These are phyloP conservation scores for Russula foetens DNA, from an alignment of 768 basidiomycete genomes.

Conservation along the genomic window DNA sequence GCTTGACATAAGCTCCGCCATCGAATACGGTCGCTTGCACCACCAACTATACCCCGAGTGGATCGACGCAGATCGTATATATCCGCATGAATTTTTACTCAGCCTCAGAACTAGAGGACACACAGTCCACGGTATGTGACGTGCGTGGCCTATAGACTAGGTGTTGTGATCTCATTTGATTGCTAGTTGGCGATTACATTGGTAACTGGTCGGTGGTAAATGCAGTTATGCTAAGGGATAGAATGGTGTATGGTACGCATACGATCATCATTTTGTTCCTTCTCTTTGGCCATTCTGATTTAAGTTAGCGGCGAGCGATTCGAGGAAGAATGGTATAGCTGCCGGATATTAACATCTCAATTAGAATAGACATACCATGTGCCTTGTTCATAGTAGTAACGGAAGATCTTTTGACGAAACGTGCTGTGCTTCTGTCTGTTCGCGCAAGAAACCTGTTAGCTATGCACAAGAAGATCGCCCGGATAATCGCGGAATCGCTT, in stretches of 20 bases:
- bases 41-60: constrained; percentile 70
- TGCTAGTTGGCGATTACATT: constrained; percentile 53
- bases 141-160: constrained; percentile 30
- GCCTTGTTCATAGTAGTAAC: neutral
- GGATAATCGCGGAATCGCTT: neutral
- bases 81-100: constrained; percentile 47
- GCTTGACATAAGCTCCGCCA: constrained; percentile 65
- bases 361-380: neutral
- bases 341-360: constrained; percentile 55
- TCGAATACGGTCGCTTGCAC: constrained; percentile 82
- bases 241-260: constrained; percentile 53
- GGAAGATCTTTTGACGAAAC: neutral
- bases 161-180: neutral
- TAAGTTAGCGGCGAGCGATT: constrained; percentile 72
- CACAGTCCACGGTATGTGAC: constrained; percentile 50
- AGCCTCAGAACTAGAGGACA: constrained; percentile 59
- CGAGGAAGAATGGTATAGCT: constrained; percentile 87
- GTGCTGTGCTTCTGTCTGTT: neutral
- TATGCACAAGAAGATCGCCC: no score
- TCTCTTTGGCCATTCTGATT: neutral
- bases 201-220: constrained; percentile 75
- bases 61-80: constrained; percentile 55
- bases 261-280: neutral
- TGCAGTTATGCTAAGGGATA: constrained; percentile 45
- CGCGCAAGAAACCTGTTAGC: neutral